Evolutionary conservation across 2,329 filamentous ascomycete genomes (phyloP).

Genomic region (Penicillium sp.): DNA sequence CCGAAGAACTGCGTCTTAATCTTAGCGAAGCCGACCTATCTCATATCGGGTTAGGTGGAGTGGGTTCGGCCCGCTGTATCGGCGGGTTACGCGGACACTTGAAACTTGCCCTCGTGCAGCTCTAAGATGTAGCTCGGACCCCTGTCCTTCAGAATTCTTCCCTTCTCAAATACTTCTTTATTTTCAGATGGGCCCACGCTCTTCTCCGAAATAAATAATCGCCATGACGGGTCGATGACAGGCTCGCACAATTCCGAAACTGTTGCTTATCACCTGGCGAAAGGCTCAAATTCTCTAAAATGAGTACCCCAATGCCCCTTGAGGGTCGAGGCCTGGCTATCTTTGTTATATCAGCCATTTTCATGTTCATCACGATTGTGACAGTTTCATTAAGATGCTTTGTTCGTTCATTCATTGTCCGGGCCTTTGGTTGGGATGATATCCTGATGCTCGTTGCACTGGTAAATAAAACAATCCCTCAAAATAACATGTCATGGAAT

Average conservation of each 20-base stretch:
- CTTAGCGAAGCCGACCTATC: not conserved
- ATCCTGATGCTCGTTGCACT: constrained; percentile 18
- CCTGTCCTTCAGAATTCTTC: not conserved
- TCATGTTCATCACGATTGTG: constrained; percentile 35
- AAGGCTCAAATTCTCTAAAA: not conserved
- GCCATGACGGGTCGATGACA: not conserved
- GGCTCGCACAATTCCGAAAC: not conserved
- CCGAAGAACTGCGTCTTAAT: not conserved
- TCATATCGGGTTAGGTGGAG: not conserved
- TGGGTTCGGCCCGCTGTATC: not conserved
- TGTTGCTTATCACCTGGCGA: not conserved
- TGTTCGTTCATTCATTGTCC: constrained; percentile 35
- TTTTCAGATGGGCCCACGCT: not conserved
- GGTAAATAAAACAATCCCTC: constrained; percentile 4
- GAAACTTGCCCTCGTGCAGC: not conserved
- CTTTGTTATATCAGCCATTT: constrained; percentile 22
- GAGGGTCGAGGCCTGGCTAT: constrained; percentile 10
- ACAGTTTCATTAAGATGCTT: constrained; percentile 35
- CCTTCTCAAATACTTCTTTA: not conserved
- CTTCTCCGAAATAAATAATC: not conserved
- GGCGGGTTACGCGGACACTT: not conserved
- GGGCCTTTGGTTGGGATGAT: constrained; percentile 29
- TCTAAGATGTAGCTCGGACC: not conserved
- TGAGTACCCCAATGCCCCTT: not conserved
- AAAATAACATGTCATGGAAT: not conserved